These are phyloP conservation scores for Thelephora terrestris DNA, from an alignment of 1,284 basidiomycete genomes.

Conservation along the genomic window DNA sequence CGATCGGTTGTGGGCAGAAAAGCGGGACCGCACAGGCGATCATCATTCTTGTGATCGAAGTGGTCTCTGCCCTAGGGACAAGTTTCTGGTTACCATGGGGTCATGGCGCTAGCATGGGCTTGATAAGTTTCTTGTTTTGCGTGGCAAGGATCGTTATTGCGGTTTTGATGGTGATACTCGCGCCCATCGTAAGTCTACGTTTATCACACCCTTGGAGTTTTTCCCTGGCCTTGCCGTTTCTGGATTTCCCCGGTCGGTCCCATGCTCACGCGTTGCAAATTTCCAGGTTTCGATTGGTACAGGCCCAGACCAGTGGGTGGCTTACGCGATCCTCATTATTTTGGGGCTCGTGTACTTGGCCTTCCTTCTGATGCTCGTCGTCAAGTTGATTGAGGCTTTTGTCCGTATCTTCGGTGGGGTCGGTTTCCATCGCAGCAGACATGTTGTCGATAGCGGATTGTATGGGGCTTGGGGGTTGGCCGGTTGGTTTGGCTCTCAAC, in stretches of 20 bases:
- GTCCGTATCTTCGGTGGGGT: constrained; percentile 74
- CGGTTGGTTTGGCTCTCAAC: constrained; percentile 60
- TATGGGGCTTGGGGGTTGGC: constrained; percentile 72
- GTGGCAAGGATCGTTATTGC: constrained; percentile 85
- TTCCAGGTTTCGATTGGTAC: constrained; percentile 68
- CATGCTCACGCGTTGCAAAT: constrained; percentile 5
- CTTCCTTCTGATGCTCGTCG: constrained; percentile 69
- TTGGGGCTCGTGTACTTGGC: constrained; percentile 79
- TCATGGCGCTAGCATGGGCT: constrained; percentile 91
- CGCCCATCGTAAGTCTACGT: constrained; percentile 61
- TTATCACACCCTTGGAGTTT: neutral
- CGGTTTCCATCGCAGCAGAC: constrained; percentile 78
- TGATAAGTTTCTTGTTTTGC: constrained; percentile 85
- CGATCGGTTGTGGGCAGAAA: constrained; percentile 82
- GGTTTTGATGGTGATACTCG: constrained; percentile 82
- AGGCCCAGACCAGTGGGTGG: constrained; percentile 81
- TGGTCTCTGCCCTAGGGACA: constrained; percentile 73
- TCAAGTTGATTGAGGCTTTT: constrained; percentile 78
- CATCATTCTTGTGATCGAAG: constrained; percentile 79
- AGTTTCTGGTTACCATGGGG: constrained; percentile 96
- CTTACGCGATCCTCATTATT: constrained; percentile 85
- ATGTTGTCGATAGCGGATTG: constrained; percentile 74
- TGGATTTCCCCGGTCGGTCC: constrained; percentile 10
- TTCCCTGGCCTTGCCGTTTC: too few species aligned
- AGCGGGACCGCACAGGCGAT: constrained; percentile 89